Base-by-base conservation (phyloP, 2,329 filamentous ascomycete genomes). In the Curvularia sp. region DNA sequence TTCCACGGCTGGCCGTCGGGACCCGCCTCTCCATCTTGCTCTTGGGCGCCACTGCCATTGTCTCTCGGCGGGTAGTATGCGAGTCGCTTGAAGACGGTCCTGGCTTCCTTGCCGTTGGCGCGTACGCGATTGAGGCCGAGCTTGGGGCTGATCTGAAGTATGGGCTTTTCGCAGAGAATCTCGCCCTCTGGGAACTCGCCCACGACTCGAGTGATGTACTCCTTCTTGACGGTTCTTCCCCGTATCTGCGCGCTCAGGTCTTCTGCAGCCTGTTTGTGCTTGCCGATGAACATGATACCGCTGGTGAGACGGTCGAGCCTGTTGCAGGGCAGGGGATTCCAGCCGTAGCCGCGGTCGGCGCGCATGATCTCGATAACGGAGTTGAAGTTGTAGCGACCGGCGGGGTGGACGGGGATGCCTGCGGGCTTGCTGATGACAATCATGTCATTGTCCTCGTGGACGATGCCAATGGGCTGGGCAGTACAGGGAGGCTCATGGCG, bases 401-500 rank as follows among this genome's bases (percentile, higher is more conserved):
- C 94, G 5, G 95, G 92, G 76, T 99, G 95, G 0, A 99, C 95
- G 0, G 95, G 95, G 39, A 99, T 89, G 6, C 95, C 95, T 0
- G 94, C 90, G 0, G 95, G 95, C 78, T 99, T 99, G 80, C 97
- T 93, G 75, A 99, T 96, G 61, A 98, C 93, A 58, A 99, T 90
- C 82, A 99, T 89, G 66, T 93, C 90, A 45, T 96, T 87, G 68
- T 97, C 92, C 77, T 99, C 95, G 77, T 97, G 90, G 38, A 99
- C 87, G 45, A 97, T 85, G 15, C 86, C 86, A 49, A 99, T 89
- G 0, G 91, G 86, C 41, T 91, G 86, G 15, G 87, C 88, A 1
- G 92, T 93, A 30, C 97, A 92, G 0, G 95, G 95, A 1, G 95
- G 95, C 78, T 99, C 95, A 76, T 99, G 95, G 13, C 95, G 90